Evolutionary conservation across 1,284 basidiomycete species (phyloP).

Genomic region (Serendipita sp.): DNA sequence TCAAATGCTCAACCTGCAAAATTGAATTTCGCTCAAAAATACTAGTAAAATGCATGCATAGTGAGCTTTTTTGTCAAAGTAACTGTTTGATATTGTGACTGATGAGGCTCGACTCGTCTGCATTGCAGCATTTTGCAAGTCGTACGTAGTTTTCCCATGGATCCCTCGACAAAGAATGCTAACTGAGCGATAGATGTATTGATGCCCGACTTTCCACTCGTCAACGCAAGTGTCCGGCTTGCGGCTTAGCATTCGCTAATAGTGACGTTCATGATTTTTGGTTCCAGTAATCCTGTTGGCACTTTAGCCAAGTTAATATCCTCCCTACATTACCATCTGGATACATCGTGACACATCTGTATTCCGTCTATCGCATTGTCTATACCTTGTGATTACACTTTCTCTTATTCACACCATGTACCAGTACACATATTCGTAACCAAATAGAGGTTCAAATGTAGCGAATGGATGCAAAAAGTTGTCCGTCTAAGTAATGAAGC

Average conservation of each 20-base stretch:
- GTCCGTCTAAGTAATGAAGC: background rate
- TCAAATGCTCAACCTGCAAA: conserved; percentile 88
- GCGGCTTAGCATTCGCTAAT: conserved; percentile 71
- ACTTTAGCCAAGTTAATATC: background rate
- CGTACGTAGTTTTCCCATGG: conserved; percentile 21
- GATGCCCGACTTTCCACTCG: conserved; percentile 79
- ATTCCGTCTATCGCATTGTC: background rate
- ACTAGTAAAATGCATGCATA: conserved; percentile 90
- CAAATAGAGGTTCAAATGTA: background rate
- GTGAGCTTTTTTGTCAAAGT: conserved; percentile 33
- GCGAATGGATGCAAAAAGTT: background rate
- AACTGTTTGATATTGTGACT: no score
- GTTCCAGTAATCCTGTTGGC: conserved; percentile 44
- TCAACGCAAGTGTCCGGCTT: conserved; percentile 92
- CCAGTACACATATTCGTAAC: background rate
- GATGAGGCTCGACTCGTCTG: conserved; percentile 10
- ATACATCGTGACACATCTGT: conserved; percentile 1
- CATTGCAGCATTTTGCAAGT: conserved; percentile 69
- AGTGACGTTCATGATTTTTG: conserved; percentile 79
- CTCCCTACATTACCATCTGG: conserved; percentile 2
- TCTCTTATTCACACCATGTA: conserved; percentile 7
- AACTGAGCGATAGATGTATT: conserved; percentile 35
- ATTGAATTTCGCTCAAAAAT: conserved; percentile 73
- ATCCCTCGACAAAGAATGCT: background rate
- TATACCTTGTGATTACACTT: background rate